Conservation (phyloP, 306 rosid species). For the Oxytropis ochrocephala region DNA sequence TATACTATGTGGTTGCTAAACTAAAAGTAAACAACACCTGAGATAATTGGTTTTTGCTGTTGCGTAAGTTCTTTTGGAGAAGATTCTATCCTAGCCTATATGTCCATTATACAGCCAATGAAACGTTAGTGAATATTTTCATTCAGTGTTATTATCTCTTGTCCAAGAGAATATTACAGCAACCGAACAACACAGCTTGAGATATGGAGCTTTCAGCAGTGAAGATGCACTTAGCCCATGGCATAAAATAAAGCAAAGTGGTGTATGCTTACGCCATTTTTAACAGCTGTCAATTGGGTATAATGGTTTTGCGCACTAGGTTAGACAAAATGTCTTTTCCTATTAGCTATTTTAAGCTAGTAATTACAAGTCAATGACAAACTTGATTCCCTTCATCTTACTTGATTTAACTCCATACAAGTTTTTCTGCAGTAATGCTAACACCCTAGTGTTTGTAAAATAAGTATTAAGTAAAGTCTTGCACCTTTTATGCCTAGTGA, state of each 20-base stretch:
- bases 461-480: background rate
- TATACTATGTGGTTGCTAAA: too few relatives aligned
- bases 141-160: constrained; percentile 10
- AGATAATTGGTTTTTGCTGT: constrained; percentile 10
- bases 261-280: background rate
- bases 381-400: constrained; percentile 21
- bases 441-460: background rate
- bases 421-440: background rate
- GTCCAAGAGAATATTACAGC: constrained; percentile 30
- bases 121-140: constrained; percentile 20
- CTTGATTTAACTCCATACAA: background rate
- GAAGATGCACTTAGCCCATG: constrained; percentile 24
- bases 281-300: constrained; percentile 14
- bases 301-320: constrained; percentile 1
- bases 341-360: background rate
- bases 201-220: constrained; percentile 34
- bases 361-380: constrained; percentile 18
- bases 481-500: background rate
- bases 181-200: constrained; percentile 20
- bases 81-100: constrained; percentile 21
- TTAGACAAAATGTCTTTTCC: background rate
- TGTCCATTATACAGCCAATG: constrained; percentile 27
- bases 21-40: background rate
- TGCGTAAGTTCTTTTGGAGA: constrained; percentile 17
- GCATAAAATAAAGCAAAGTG: background rate